Evolutionary conservation across 2,329 filamentous ascomycete species (phyloP), one percentile per base, ranked within the genome.

Genomic region (Pseudogymnoascus sp.): DNA sequence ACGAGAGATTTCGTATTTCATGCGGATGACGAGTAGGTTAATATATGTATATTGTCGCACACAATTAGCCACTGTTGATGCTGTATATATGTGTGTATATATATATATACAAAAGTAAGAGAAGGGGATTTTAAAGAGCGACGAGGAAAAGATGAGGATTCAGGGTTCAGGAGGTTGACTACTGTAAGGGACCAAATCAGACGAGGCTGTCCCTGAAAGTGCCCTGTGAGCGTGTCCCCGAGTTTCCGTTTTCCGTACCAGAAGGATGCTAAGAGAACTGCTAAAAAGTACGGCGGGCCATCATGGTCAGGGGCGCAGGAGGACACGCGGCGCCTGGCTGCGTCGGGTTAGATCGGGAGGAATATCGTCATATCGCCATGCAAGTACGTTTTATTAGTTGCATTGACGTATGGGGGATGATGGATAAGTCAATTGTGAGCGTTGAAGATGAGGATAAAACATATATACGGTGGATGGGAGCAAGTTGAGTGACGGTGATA

Each of bases 1-100:
- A n/a, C 14, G 46, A 53, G 46, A 28, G 46, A 53, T 53, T 53
- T 53, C 26, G 46, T 53, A 53, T 53, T 31, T 53, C 46, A 53
- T 53, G 46, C 46, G n/a, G 46, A 53, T 53, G 46, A 53, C 46
- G 10, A 50, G 46, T 6, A 31, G 14, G 4, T 16, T 53, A 53
- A 53, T 53, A 31, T 53, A 53, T 19, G 26, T 31, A 53, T 31
- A 53, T 53, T 53, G n/a, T 12, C 3, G 22, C 8, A 7, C 8
- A 31, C 4, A 19, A 16, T 31, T 53, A 31, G 14, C 26, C 46
- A 31, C 24, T 31, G 10, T 31, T 31, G 46, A 53, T 31, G n/a
- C 46, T 53, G 26, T 26, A 50, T 50, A 26, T 50, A 50, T 31
- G n/a, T n/a, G 19, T 19, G 19, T 19, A 2, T 19, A 19, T 19